A percentile compares a stretch with the other conserved stretches of the same genome.
Conservation (phyloP, 768 basidiomycete species). For the Tylopilus balloui region DNA sequence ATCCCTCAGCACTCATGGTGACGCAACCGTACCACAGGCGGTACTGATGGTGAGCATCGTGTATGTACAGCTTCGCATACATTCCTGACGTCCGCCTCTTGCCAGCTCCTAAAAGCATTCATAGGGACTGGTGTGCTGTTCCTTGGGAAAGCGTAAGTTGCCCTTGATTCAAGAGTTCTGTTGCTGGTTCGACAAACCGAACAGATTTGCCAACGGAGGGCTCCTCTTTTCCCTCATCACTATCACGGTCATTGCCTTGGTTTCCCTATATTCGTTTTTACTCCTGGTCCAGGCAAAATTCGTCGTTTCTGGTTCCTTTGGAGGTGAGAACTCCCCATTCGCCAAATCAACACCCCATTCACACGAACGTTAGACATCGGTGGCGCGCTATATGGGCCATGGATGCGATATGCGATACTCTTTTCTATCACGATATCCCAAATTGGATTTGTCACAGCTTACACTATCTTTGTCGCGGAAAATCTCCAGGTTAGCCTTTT, state of each 20-base stretch:
- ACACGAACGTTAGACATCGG: constrained; percentile 68
- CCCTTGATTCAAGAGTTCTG: background rate
- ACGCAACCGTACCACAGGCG: constrained; percentile 87
- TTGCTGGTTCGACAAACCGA: constrained; percentile 3
- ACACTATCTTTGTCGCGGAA: constrained; percentile 94
- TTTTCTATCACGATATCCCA: constrained; percentile 86
- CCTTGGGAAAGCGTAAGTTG: constrained; percentile 79
- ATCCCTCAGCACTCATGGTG: constrained; percentile 67
- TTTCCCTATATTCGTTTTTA: constrained; percentile 92
- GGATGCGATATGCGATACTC: constrained; percentile 90
- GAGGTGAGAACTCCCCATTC: constrained; percentile 50
- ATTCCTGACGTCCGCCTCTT: background rate
- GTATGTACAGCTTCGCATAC: background rate
- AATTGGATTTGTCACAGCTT: constrained; percentile 83
- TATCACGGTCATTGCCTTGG: constrained; percentile 73
- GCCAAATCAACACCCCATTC: constrained; percentile 1
- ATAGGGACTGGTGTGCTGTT: constrained; percentile 95
- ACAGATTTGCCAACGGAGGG: constrained; percentile 92
- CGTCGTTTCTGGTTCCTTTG: constrained; percentile 88
- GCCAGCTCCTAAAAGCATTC: constrained; percentile 84
- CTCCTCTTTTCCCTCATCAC: constrained; percentile 81
- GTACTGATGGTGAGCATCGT: constrained; percentile 73
- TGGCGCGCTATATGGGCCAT: constrained; percentile 83
- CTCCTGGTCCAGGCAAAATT: constrained; percentile 85
- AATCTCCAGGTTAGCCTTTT: constrained; percentile 55